Evolutionary conservation across 2,329 filamentous ascomycete genomes (phyloP).

Genomic region (Trichophaea hybrida): DNA sequence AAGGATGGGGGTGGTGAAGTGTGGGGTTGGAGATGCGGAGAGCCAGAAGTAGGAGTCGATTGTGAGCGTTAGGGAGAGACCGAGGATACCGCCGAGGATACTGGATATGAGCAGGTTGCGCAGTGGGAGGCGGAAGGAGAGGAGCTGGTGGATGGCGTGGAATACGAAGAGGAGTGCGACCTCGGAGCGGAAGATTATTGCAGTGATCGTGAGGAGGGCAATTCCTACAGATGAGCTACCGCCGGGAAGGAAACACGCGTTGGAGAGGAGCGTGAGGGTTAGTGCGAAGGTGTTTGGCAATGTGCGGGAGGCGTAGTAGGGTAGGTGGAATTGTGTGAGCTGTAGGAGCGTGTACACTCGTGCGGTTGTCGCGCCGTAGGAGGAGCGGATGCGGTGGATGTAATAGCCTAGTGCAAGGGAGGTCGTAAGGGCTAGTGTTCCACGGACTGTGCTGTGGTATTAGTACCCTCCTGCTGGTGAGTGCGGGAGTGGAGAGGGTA

Average conservation of each 20-base stretch:
- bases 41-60: constrained; percentile 95
- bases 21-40: constrained; percentile 21
- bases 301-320: constrained; percentile 84
- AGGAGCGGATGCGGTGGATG: constrained; percentile 45
- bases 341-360: constrained; percentile 71
- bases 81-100: constrained; percentile 47
- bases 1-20: constrained; percentile 21
- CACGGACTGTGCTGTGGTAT: constrained; percentile 43
- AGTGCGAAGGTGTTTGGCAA: constrained; percentile 97
- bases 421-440: constrained; percentile 65
- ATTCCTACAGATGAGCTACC: constrained; percentile 42
- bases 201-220: constrained; percentile 62
- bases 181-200: constrained; percentile 78
- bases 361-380: constrained; percentile 54
- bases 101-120: constrained; percentile 52
- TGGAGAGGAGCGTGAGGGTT: constrained; percentile 56
- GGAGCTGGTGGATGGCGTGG: constrained; percentile 50
- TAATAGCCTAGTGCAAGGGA: constrained; percentile 53
- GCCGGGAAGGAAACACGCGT: constrained; percentile 31
- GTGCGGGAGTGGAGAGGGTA: constrained; percentile 28
- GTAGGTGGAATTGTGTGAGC: constrained; percentile 74
- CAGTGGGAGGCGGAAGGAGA: constrained; percentile 41
- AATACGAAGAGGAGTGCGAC: constrained; percentile 64
- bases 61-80: constrained; percentile 54
- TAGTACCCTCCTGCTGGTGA: too few species aligned